Conservation (phyloP, 2,329 filamentous ascomycete species). For the Massarina eburnea region DNA sequence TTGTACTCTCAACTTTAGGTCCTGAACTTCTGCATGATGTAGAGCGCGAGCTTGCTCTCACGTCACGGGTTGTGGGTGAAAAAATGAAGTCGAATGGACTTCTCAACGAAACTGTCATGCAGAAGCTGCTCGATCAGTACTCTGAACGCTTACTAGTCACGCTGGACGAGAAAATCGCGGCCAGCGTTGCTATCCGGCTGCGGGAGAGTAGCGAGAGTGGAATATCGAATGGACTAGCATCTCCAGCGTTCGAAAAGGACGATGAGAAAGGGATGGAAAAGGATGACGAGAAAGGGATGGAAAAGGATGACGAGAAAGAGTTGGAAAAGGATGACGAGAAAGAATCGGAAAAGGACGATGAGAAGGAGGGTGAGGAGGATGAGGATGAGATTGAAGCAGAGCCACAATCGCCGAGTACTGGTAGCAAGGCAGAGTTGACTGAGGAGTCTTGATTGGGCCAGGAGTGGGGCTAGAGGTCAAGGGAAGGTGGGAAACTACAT, state of each 20-base stretch:
- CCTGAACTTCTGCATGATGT: constrained; percentile 55
- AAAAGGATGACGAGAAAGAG: background rate
- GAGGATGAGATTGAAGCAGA: background rate
- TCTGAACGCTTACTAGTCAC: constrained; percentile 71
- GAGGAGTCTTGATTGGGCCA: background rate
- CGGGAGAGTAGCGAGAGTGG: constrained; percentile 37
- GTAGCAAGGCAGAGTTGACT: background rate
- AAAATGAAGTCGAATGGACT: constrained; percentile 41
- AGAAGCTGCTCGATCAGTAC: constrained; percentile 71
- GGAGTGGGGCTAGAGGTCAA: no score
- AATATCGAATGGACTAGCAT: constrained; percentile 9
- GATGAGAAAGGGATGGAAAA: constrained; percentile 1
- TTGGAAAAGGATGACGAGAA: background rate
- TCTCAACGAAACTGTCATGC: constrained; percentile 47
- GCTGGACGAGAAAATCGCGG: constrained; percentile 69
- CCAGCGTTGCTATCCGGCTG: constrained; percentile 39
- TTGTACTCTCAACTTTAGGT: no score
- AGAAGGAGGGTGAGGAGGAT: background rate
- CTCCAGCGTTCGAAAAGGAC: constrained; percentile 9
- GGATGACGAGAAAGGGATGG: constrained; percentile 5
- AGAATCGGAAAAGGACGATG: background rate
- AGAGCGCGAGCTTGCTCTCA: constrained; percentile 58
- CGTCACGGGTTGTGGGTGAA: constrained; percentile 48
- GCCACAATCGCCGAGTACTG: background rate
- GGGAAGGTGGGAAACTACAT: background rate